phyloP scores from a whole-genome alignment of 305 asterid genomes.

The Solanum aculeatissimum region DNA sequence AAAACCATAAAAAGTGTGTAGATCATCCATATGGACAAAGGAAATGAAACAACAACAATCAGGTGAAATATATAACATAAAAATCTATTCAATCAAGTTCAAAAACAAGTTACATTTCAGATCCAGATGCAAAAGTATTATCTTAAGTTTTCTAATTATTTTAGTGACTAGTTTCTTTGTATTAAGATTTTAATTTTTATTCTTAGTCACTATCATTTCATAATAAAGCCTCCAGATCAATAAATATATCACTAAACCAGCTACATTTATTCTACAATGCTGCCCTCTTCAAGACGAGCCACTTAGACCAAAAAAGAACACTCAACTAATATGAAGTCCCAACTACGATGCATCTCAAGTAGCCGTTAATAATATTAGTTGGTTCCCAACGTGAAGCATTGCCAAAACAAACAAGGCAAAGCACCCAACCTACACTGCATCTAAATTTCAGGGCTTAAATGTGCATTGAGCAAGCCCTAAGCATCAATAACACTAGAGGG shows the following conservation, averaged over 20 bases:
- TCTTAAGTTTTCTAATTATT: not conserved
- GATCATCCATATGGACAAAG: not conserved
- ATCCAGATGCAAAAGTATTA: not conserved
- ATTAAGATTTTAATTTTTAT: not conserved
- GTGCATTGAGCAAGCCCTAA: not conserved
- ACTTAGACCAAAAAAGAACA: not conserved
- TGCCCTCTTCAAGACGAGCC: not conserved
- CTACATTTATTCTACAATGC: not conserved
- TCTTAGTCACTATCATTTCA: not conserved
- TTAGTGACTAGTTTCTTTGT: not conserved
- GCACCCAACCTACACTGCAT: not conserved
- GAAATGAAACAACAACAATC: not conserved
- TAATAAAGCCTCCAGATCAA: not conserved
- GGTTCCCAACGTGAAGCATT: not conserved
- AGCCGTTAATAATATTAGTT: not conserved
- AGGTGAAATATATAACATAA: not conserved
- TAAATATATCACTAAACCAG: not conserved
- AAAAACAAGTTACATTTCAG: not conserved
- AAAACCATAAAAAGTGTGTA: not conserved
- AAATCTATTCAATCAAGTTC: not conserved
- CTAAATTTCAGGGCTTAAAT: not conserved
- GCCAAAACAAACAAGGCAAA: not conserved
- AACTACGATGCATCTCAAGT: not conserved
- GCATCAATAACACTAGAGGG: not conserved
- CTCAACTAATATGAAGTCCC: not conserved